Percentiles rank a stretch among this genome's conserved stretches.
These are phyloP conservation scores for Calonectria crousiana DNA, from an alignment of 2,329 filamentous ascomycete genomes.

Conservation along the genomic window DNA sequence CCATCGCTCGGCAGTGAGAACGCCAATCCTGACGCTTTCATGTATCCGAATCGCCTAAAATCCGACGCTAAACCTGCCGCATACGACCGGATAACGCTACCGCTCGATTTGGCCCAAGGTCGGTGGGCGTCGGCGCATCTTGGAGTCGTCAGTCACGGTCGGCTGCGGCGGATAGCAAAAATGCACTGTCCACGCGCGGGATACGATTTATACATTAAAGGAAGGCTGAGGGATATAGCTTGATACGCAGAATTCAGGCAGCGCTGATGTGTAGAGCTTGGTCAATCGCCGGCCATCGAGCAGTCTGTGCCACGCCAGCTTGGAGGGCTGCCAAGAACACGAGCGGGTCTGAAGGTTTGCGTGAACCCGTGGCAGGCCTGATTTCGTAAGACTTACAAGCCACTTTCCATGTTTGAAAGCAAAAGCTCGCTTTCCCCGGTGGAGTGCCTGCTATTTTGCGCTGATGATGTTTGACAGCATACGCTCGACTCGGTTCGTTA, in stretches of 20 bases:
- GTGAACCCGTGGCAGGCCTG: too few relatives aligned
- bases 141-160: neutral
- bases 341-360: neutral
- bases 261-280: neutral
- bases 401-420: neutral
- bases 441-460: neutral
- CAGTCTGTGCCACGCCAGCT: neutral
- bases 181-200: neutral
- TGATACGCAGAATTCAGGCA: neutral
- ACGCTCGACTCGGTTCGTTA: neutral
- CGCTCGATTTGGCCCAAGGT: neutral
- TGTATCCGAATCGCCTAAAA: neutral
- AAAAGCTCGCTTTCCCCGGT: neutral
- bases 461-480: neutral
- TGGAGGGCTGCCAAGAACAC: neutral
- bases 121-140: neutral
- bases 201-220: neutral
- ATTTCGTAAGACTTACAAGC: neutral
- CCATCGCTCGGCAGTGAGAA: neutral
- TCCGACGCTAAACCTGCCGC: neutral
- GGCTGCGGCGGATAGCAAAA: neutral
- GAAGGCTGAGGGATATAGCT: neutral
- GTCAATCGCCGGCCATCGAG: neutral
- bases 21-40: neutral
- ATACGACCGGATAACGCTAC: neutral